Evolutionary conservation across 169 alveolate species (phyloP).

Genomic region (Eimeria brunetti): DNA sequence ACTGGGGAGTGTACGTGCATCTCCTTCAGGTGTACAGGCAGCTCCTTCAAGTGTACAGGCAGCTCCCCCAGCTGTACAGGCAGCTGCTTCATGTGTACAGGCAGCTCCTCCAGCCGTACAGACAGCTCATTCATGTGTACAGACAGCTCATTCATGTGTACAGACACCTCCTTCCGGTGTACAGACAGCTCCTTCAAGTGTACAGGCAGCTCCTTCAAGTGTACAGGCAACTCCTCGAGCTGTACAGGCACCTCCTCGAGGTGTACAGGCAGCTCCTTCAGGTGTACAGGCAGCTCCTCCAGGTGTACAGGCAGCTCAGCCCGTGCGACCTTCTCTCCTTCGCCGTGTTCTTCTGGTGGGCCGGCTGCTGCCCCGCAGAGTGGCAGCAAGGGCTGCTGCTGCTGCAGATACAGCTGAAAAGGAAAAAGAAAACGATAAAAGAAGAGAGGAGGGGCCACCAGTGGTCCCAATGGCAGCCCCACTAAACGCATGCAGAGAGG

Average conservation of each 20-base stretch:
- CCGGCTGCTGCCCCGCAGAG: neutral
- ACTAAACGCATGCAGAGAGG: neutral
- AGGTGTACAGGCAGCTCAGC: neutral
- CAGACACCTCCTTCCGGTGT: neutral
- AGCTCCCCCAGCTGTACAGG: too few relatives aligned
- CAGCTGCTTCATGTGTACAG: neutral
- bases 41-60: too few relatives aligned
- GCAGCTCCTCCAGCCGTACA: neutral
- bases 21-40: too few relatives aligned
- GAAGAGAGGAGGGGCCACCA: neutral
- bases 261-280: too few relatives aligned
- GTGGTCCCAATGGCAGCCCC: neutral
- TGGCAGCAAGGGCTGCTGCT: neutral
- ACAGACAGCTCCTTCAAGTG: neutral
- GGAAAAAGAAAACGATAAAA: neutral
- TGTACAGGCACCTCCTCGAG: too few relatives aligned
- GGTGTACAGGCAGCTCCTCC: too few relatives aligned
- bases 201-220: too few relatives aligned
- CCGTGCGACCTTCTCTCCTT: neutral
- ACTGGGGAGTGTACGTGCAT: neutral
- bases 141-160: neutral
- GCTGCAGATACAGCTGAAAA: neutral
- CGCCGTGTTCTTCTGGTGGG: neutral
- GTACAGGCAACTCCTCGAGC: too few relatives aligned
- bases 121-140: neutral